A percentile compares a stretch with the other conserved stretches of the same genome.
Evolutionary conservation across 768 basidiomycete genomes (phyloP).

Genomic region (Kondoa subrosea): DNA sequence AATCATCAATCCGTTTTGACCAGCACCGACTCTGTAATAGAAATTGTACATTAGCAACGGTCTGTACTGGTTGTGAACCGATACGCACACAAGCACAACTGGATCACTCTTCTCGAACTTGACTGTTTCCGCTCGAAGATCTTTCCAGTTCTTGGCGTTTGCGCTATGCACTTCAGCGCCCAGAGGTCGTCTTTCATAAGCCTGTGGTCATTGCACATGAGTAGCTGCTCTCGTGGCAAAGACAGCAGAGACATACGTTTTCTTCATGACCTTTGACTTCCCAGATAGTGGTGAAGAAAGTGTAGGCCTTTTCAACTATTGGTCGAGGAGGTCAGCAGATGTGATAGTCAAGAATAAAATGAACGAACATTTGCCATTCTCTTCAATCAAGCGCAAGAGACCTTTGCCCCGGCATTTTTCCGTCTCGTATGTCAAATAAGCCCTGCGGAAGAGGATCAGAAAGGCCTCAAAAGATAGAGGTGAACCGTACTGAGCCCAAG

Average conservation of each 20-base stretch:
- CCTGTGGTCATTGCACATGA: no score
- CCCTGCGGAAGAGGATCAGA: constrained; percentile 13
- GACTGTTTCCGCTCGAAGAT: constrained; percentile 35
- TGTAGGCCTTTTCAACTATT: constrained; percentile 22
- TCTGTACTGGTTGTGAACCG: no score
- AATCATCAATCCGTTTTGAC: constrained; percentile 48
- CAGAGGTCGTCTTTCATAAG: constrained; percentile 20
- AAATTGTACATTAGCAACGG: neutral
- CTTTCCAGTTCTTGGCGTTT: constrained; percentile 37
- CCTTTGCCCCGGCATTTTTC: constrained; percentile 22
- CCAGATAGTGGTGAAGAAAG: constrained; percentile 25
- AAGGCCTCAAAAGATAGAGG: neutral
- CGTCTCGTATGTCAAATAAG: constrained; percentile 26
- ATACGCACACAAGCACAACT: constrained; percentile 44
- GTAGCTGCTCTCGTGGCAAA: no score
- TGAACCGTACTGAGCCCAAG: constrained; percentile 21
- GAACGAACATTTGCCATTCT: constrained; percentile 20
- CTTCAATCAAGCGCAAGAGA: constrained; percentile 22
- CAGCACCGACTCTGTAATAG: constrained; percentile 39
- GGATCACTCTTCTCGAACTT: constrained; percentile 42
- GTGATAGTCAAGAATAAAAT: no score
- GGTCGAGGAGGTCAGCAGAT: no score
- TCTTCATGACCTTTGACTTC: constrained; percentile 28
- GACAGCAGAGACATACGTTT: no score
- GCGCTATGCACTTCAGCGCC: constrained; percentile 25